Percentiles rank a stretch among this genome's conserved stretches.
Evolutionary conservation across 257 asterid species (phyloP).

Genomic region (Linaria vulgaris): DNA sequence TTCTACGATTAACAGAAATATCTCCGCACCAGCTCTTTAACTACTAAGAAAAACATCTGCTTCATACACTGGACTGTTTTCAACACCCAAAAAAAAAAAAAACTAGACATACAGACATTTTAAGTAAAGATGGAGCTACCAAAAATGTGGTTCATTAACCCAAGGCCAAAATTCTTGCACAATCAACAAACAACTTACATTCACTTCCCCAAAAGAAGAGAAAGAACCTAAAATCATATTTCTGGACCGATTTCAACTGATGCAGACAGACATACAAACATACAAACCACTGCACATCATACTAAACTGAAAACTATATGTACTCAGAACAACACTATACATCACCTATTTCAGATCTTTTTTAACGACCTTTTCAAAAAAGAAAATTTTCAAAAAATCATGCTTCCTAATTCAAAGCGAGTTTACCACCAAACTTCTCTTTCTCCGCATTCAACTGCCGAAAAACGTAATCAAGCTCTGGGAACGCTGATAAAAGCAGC

Average conservation of each 20-base stretch:
- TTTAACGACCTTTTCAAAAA: conserved; percentile 25
- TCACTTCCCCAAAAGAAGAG: neutral
- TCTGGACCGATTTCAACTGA: conserved; percentile 16
- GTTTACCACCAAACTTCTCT: conserved; percentile 60
- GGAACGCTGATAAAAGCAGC: conserved; percentile 75
- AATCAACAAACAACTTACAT: neutral
- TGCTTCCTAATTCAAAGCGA: conserved; percentile 30
- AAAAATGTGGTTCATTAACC: neutral
- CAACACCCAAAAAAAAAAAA: too few relatives aligned
- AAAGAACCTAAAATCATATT: neutral
- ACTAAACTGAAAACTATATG: conserved; percentile 15
- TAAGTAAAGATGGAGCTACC: neutral
- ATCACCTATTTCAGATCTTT: conserved; percentile 47
- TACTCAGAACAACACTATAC: conserved; percentile 31
- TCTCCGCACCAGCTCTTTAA: too few relatives aligned
- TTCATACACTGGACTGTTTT: too few relatives aligned
- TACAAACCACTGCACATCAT: conserved; percentile 21
- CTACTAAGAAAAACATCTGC: too few relatives aligned
- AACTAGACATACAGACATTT: too few relatives aligned
- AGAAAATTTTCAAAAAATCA: conserved; percentile 22
- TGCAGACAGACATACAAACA: conserved; percentile 9
- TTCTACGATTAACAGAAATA: too few relatives aligned
- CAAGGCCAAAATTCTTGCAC: neutral
- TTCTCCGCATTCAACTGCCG: conserved; percentile 59
- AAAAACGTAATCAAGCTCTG: conserved; percentile 73